These are phyloP conservation scores for Coprinellus aureogranulatus DNA, from an alignment of 768 basidiomycete species.

Conservation along the genomic window DNA sequence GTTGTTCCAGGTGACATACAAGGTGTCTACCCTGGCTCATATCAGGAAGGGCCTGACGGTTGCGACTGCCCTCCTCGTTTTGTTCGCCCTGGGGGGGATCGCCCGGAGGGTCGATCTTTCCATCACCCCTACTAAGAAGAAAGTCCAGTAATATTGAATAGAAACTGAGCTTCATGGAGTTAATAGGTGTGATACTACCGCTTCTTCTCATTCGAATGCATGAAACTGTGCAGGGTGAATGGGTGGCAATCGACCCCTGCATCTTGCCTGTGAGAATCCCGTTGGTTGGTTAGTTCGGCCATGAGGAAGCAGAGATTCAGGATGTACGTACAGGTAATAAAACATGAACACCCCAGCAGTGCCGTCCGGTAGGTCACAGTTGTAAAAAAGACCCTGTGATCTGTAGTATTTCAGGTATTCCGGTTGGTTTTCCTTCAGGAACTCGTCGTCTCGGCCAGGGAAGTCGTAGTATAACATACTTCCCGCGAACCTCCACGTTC, in stretches of 20 bases:
- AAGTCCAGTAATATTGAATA: constrained; percentile 23
- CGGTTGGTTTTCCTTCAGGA: constrained; percentile 34
- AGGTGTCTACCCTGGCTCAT: constrained; percentile 75
- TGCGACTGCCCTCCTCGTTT: constrained; percentile 60
- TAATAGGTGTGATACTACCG: constrained; percentile 10
- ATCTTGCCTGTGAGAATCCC: constrained; percentile 23
- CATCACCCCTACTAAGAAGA: constrained; percentile 41
- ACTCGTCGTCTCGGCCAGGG: constrained; percentile 32
- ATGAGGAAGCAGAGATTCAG: not conserved
- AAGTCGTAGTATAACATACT: constrained; percentile 53
- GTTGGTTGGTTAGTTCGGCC: not conserved
- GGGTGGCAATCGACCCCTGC: constrained; percentile 34
- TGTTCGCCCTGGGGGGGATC: constrained; percentile 55
- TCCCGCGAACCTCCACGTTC: constrained; percentile 55
- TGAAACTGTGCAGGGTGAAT: constrained; percentile 39
- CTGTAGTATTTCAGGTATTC: constrained; percentile 32
- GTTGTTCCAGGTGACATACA: constrained; percentile 74
- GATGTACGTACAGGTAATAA: not conserved
- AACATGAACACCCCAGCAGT: constrained; percentile 40
- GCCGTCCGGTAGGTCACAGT: constrained; percentile 21
- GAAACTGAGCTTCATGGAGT: constrained; percentile 20
- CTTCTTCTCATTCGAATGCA: constrained; percentile 14
- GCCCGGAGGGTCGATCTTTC: constrained; percentile 47
- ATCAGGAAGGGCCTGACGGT: constrained; percentile 85
- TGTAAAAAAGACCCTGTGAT: constrained; percentile 27